Base-by-base conservation (phyloP, 192 early-diverging fungal species). In the Rhizoclosmatium globosum region DNA sequence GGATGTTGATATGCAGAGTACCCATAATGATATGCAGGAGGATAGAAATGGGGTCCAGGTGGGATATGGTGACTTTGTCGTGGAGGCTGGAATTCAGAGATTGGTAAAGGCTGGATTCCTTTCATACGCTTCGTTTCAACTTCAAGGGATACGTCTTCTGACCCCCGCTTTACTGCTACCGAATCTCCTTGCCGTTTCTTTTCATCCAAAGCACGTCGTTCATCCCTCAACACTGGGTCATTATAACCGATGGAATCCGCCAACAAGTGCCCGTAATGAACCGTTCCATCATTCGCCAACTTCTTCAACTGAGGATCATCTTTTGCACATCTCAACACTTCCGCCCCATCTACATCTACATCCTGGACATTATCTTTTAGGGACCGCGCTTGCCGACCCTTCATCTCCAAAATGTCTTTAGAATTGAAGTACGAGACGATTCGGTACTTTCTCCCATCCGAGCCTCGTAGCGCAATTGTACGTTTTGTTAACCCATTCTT, bases 401-500 rank as follows among this genome's bases (percentile, higher is more conserved):
- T 15, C 71, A 72, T 72, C 2, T 72, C 71, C 11, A 72, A 19
- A 53, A 72, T 53, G 43, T 72, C 71, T 2, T 13, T 31, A 2
- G 71, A 21, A 11, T 7, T n/a, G 71, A 3, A 72, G 43, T 58
- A 72, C 47, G 53, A 58, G 11, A 58, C 53, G n/a, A 58, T 4
- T 19, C 71, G 68, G 46, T 69, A 47, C 46, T 69, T 58, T 2
- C 15, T 19, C 17, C 50, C 71, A 58, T 58, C 71, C 2, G 71
- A 72, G 47, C 50, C 71, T 58, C 38, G 7, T 9, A 72, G 31
- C 38, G 71, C 58, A 39, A 72, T 72, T 72, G 71, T 72, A 53
- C 71, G 71, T 39, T 72, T 72, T n/a, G 71, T 72, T 17, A 72
- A 42, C 2, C 71, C 71, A 38, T 72, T 72, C 11, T 53, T 17